A percentile compares a stretch with the other conserved stretches of the same genome.
Evolutionary conservation across 352 stramenopile species (phyloP).

Genomic region (Aphanomyces astaci): DNA sequence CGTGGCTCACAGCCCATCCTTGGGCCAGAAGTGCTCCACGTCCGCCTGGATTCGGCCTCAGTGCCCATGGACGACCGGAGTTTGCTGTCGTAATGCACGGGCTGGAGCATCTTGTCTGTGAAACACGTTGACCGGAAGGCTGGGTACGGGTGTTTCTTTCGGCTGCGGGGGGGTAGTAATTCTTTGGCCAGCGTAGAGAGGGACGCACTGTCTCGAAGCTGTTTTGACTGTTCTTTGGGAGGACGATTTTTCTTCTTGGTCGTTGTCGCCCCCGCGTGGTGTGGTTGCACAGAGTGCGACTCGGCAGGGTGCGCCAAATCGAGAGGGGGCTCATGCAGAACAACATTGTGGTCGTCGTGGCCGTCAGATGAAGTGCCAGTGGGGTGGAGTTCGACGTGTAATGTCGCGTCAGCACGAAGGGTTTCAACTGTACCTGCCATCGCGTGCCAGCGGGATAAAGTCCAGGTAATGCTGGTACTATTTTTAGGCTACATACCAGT

Average conservation of each 20-base stretch:
- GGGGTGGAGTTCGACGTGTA: background rate
- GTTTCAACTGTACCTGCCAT: background rate
- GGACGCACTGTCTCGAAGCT: background rate
- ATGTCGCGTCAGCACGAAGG: background rate
- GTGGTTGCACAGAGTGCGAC: background rate
- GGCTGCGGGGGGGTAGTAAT: background rate
- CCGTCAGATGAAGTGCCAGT: background rate
- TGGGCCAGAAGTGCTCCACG: background rate
- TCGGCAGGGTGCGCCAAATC: background rate
- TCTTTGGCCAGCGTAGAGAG: background rate
- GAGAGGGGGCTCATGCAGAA: background rate
- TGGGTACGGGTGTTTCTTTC: constrained; percentile 8
- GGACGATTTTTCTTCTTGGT: background rate
- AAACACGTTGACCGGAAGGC: constrained; percentile 14
- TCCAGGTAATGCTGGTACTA: too few species aligned
- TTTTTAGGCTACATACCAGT: background rate
- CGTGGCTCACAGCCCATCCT: background rate
- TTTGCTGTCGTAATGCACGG: background rate
- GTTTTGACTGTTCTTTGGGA: background rate
- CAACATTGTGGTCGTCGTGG: background rate
- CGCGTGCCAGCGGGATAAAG: background rate
- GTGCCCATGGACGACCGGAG: background rate
- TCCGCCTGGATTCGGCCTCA: background rate
- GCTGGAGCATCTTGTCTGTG: constrained; percentile 10
- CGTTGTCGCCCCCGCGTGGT: background rate